Evolutionary conservation across 2,329 filamentous ascomycete species (phyloP).

Genomic region (Clonostachys sp.): DNA sequence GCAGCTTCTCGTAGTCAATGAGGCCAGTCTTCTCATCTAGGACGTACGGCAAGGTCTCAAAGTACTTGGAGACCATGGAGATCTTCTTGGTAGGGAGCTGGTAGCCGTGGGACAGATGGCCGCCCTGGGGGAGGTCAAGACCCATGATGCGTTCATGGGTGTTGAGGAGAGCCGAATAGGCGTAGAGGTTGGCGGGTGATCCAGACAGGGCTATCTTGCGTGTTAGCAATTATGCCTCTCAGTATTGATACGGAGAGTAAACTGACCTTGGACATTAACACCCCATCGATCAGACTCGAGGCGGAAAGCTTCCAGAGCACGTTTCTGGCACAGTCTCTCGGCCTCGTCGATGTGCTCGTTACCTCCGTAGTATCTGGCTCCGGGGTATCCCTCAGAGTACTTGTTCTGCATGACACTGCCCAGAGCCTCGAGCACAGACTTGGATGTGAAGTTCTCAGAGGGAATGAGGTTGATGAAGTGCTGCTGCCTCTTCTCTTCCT

Average conservation of each 20-base stretch:
- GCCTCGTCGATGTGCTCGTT: constrained; percentile 92
- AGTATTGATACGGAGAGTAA: constrained; percentile 2
- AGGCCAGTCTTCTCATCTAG: constrained; percentile 81
- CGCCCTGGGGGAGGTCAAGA: constrained; percentile 89
- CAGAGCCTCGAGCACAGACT: constrained; percentile 81
- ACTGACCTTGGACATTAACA: constrained; percentile 85
- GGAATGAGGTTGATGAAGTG: constrained; percentile 95
- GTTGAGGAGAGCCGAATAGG: constrained; percentile 86
- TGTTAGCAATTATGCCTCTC: background rate
- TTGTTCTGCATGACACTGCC: constrained; percentile 96
- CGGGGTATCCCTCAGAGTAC: constrained; percentile 95
- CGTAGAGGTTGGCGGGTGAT: constrained; percentile 71
- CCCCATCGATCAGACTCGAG: constrained; percentile 84
- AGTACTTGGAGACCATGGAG: constrained; percentile 94
- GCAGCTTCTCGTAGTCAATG: constrained; percentile 88
- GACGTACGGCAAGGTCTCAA: constrained; percentile 92
- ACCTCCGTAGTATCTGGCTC: constrained; percentile 89
- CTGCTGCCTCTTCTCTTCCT: constrained; percentile 93
- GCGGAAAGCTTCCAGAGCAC: constrained; percentile 80
- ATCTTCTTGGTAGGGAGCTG: constrained; percentile 90
- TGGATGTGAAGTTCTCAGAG: constrained; percentile 88
- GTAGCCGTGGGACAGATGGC: constrained; percentile 91
- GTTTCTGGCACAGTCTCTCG: constrained; percentile 80
- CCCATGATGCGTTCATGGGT: constrained; percentile 94
- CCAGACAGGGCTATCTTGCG: constrained; percentile 62